Base-by-base conservation (phyloP, 2,329 filamentous ascomycete species). In the Pseudomassariella vexata region DNA sequence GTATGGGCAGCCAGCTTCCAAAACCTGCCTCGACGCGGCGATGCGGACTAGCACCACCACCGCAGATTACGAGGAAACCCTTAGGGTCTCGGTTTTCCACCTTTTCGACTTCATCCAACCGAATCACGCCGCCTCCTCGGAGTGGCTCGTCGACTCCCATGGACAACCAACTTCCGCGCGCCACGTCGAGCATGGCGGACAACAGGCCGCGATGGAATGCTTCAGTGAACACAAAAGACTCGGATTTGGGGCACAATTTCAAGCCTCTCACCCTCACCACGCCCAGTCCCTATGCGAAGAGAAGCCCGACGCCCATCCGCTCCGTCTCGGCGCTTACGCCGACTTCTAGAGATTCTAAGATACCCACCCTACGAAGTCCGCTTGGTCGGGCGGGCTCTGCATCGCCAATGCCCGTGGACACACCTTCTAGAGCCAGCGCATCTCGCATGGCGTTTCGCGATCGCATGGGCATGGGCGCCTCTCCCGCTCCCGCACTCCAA, bases 201-300 rank as follows among this genome's bases (percentile, higher is more conserved):
- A 66, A 73, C 35, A 76, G 82, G 30, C 85, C 85, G 4, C 72
- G 78, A 36, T 92, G 85, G 85, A 90, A 80, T 49, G 51, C 49
- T 9, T 83, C 79, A 19, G 75, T 78, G 5, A 86, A 82, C 46
- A 71, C 74, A 5, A 61, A 62, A 6, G 71, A 78, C 39, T 63
- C 78, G n/a, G 70, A 81, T 19, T 72, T 75, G n/a, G 78, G 79
- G 17, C 79, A 83, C 53, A 76, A 76, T 52, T 82, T 78, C 59
- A 81, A 76, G 46, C 74, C 80, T 9, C 57, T 81, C 9, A 73
- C 59, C 21, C 57, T 76, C 26, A 78, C 73, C 6, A 75, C 74
- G 2, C 74, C 77, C 0, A 78, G 71, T 39, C 70, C 76, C 0
- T 74, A 74, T 38, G 56, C 69, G 5, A 73, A 63, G 46, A 59